Evolutionary conservation across 2,329 filamentous ascomycete genomes (phyloP).

Genomic region (Fusarium pseudocircinatum): DNA sequence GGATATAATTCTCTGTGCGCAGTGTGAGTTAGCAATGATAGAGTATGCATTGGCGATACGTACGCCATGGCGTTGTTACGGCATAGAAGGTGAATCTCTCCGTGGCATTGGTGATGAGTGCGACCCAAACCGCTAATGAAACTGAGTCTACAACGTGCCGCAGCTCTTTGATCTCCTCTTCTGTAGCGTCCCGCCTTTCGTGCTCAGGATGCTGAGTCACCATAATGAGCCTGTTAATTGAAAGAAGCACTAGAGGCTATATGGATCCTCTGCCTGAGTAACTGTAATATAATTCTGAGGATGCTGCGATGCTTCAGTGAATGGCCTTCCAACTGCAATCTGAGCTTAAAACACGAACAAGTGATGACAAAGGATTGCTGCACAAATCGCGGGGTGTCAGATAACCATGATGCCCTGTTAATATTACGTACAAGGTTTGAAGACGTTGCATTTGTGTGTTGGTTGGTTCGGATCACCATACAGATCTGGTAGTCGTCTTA

Average conservation of each 20-base stretch:
- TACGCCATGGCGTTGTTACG: not conserved
- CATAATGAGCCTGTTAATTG: not conserved
- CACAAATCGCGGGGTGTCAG: not conserved
- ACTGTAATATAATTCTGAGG: too few relatives aligned
- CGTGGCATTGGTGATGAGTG: not conserved
- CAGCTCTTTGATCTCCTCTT: not conserved
- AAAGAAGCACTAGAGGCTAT: not conserved
- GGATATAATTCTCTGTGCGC: not conserved
- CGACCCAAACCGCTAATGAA: not conserved
- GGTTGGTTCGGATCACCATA: not conserved
- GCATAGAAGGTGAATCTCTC: not conserved
- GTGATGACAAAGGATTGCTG: not conserved
- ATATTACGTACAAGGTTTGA: not conserved
- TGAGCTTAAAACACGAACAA: not conserved
- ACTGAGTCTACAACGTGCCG: not conserved
- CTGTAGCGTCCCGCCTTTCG: not conserved
- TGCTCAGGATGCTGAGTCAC: not conserved
- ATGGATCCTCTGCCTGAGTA: not conserved
- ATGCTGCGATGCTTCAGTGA: too few relatives aligned
- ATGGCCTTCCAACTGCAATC: too few relatives aligned
- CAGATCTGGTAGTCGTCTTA: not conserved
- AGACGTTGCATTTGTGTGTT: not conserved
- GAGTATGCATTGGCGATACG: not conserved
- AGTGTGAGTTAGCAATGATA: not conserved
- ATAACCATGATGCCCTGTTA: not conserved